Base-by-base conservation (phyloP, 169 alveolate genomes). In the Babesia sp. region DNA sequence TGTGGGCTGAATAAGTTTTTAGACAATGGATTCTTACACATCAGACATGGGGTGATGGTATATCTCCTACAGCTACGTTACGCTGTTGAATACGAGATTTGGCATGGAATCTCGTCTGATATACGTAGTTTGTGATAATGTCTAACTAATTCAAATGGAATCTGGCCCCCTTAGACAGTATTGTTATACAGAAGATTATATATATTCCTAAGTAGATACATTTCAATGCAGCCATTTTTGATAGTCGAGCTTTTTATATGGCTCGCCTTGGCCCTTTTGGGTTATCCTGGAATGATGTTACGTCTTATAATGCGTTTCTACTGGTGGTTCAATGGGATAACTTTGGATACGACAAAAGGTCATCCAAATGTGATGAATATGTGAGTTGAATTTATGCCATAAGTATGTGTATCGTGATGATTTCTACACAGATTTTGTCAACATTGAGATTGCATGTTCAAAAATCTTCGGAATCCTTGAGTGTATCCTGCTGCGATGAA, bases 251-350 rank as follows among this genome's bases (percentile, higher is more conserved):
- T 57, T 22, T 16, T 57, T 11, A 57, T 57, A 29, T 69, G 70
- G 68, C 33, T 69, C 2, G 41, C 41, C 28, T 39, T 64, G 26
- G 39, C 36, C 9, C 16, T 31, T 33, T 61, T 48, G 31, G 51
- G 50, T 6, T 33, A 24, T 41, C 74, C 74, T 6, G 55, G 51
- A 22, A n/a, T 31, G 74, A 18, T 64, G 24, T 6, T 64, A 20
- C 34, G 22, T 4, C 33, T 18, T 12, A 3, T 64, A 28, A 3
- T 64, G 37, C 28, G 61, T 16, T 64, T 64, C 48, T 64, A 64
- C 31, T 64, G 74, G 74, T 64, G 74, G 74, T 48, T 64, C 63
- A 64, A 64, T 31, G 74, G 50, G 20, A 6, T 64, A 18, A 4
- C 45, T 16, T 39, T 29, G 46, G 74, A 20, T n/a, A 28, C 18